Evolutionary conservation across 331 rosid genomes (phyloP).

Genomic region (Phaseolus coccineus): DNA sequence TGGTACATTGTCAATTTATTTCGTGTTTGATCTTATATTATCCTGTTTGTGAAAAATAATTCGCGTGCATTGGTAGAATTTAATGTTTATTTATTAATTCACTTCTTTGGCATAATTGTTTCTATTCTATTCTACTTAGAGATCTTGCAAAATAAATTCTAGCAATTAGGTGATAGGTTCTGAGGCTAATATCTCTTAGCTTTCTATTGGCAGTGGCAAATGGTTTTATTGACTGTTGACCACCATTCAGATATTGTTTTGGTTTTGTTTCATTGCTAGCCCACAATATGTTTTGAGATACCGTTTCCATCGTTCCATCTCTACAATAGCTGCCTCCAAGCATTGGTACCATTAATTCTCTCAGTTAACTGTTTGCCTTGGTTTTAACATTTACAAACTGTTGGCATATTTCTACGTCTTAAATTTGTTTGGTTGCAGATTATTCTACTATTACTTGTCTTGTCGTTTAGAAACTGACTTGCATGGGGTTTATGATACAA

Average conservation of each 20-base stretch:
- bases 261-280: background rate
- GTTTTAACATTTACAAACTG: slow-evolving; percentile 2
- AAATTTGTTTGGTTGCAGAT: slow-evolving; percentile 1
- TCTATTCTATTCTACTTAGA: slow-evolving; percentile 14
- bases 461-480: background rate
- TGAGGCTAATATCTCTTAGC: slow-evolving; percentile 1
- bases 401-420: background rate
- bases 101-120: slow-evolving; percentile 9
- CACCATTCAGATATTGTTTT: slow-evolving; percentile 29
- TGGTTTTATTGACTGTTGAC: background rate
- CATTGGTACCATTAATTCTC: background rate
- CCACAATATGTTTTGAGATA: background rate
- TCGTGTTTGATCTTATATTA: background rate
- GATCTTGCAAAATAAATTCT: background rate
- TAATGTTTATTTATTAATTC: slow-evolving; percentile 2
- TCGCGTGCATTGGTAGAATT: slow-evolving; percentile 28
- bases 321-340: background rate
- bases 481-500: background rate
- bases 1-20: slow-evolving; percentile 8
- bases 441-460: slow-evolving; percentile 10
- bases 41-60: slow-evolving; percentile 2
- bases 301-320: slow-evolving; percentile 10
- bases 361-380: background rate
- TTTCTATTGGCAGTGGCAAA: slow-evolving; percentile 16
- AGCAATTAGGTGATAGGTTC: slow-evolving; percentile 15